Evolutionary conservation across 75 land plant genomes (phyloP).

Genomic region (Pinus tabuliformis): DNA sequence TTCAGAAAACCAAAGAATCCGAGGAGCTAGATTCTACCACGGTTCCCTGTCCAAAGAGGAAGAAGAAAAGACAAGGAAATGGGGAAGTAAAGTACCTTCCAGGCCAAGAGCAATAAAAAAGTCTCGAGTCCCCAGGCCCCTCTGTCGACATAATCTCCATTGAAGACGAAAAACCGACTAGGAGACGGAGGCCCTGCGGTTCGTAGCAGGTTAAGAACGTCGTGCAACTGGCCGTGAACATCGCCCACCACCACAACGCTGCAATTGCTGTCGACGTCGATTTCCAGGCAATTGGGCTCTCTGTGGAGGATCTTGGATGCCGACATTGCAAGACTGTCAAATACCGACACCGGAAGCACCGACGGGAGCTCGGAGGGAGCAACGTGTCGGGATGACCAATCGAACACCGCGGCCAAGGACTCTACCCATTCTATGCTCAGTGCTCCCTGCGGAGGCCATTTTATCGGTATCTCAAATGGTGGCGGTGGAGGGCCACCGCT

Average conservation of each 20-base stretch:
- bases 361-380: conserved; percentile 56
- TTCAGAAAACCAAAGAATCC: conserved; percentile 64
- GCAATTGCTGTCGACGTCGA: conserved; percentile 28
- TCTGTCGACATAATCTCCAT: conserved; percentile 96
- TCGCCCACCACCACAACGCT: conserved; percentile 88
- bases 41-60: not conserved
- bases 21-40: conserved; percentile 48
- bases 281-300: conserved; percentile 80
- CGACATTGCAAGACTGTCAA: conserved; percentile 49
- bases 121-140: conserved; percentile 99
- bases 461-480: conserved; percentile 20
- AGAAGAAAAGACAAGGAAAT: not conserved
- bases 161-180: conserved; percentile 72
- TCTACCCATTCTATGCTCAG: conserved; percentile 58
- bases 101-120: conserved; percentile 70
- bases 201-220: conserved; percentile 55
- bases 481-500: not conserved
- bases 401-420: conserved; percentile 47
- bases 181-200: conserved; percentile 74
- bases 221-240: conserved; percentile 96
- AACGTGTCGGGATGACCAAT: conserved; percentile 61
- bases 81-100: conserved; percentile 59
- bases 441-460: conserved; percentile 62
- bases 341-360: conserved; percentile 60
- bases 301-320: conserved; percentile 81